These are phyloP conservation scores for Diaporthe ilicicola DNA, from an alignment of 2,329 filamentous ascomycete species.

Conservation along the genomic window DNA sequence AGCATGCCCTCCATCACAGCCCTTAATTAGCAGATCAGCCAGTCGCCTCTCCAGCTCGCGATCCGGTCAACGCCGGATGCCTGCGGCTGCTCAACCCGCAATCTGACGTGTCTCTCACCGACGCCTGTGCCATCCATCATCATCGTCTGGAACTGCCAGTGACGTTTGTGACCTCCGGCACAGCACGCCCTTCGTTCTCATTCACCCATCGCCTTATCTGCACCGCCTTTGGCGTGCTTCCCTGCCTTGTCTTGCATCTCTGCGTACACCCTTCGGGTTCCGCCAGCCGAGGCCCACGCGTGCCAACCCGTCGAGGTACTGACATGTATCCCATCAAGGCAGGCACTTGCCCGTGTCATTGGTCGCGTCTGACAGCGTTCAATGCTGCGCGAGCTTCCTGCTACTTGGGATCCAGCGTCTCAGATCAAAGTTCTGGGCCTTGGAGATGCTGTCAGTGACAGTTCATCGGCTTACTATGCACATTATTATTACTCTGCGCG, in stretches of 20 bases:
- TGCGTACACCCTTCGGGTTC: slow-evolving; percentile 20
- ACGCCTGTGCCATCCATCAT: slow-evolving; percentile 5
- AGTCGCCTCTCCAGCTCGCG: slow-evolving; percentile 14
- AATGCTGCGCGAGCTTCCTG: not conserved
- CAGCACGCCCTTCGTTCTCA: not conserved
- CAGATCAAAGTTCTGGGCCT: not conserved
- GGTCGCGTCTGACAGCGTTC: not conserved
- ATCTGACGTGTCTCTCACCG: slow-evolving; percentile 14
- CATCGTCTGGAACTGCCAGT: not conserved
- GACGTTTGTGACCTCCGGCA: not conserved
- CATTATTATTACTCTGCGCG: not conserved
- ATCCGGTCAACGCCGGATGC: slow-evolving; percentile 20
- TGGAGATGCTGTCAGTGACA: not conserved
- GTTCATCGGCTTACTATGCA: not conserved
- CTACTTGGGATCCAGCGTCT: slow-evolving; percentile 8
- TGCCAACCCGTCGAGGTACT: not conserved
- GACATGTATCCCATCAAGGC: not conserved
- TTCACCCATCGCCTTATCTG: slow-evolving; percentile 26
- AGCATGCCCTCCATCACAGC: slow-evolving; percentile 22
- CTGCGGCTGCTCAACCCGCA: not conserved
- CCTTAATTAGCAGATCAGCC: slow-evolving; percentile 8
- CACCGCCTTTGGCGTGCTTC: slow-evolving; percentile 18
- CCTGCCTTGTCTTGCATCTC: slow-evolving; percentile 8
- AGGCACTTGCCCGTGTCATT: not conserved
- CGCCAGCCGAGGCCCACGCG: not conserved